Conservation (phyloP, 805 yeast genomes). For the Wickerhamiella qilinensis region DNA sequence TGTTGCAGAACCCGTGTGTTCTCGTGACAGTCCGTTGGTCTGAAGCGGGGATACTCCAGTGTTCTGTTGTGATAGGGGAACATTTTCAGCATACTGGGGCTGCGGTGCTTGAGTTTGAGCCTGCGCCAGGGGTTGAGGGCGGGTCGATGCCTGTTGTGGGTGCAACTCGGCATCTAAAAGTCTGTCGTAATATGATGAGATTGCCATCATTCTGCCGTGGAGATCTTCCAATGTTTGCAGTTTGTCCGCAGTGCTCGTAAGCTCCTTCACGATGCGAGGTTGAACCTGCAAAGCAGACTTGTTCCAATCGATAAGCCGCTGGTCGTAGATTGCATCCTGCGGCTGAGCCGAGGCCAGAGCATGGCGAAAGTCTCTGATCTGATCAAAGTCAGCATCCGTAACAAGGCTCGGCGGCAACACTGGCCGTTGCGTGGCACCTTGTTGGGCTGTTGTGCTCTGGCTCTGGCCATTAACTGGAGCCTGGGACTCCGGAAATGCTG, state of each 20-base stretch:
- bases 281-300: conserved; percentile 11
- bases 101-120: too few relatives aligned
- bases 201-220: conserved; percentile 13
- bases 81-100: too few relatives aligned
- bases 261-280: conserved; percentile 13
- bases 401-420: conserved; percentile 2
- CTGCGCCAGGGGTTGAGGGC: too few relatives aligned
- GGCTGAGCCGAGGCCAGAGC: conserved; percentile 11
- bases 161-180: conserved; percentile 14
- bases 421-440: not conserved
- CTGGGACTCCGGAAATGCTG: not conserved
- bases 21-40: too few relatives aligned
- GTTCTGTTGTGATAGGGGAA: too few relatives aligned
- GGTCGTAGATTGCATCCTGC: conserved; percentile 13
- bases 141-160: not conserved
- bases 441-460: not conserved
- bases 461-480: not conserved
- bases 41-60: too few relatives aligned
- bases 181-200: conserved; percentile 13
- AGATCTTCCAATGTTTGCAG: conserved; percentile 14
- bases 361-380: conserved; percentile 5
- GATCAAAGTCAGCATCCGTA: conserved; percentile 4
- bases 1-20: too few relatives aligned
- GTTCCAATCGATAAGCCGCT: conserved; percentile 8
- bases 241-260: conserved; percentile 11